Evolutionary conservation across 2,329 filamentous ascomycete species (phyloP).

Genomic region (Colletotrichum sp.): DNA sequence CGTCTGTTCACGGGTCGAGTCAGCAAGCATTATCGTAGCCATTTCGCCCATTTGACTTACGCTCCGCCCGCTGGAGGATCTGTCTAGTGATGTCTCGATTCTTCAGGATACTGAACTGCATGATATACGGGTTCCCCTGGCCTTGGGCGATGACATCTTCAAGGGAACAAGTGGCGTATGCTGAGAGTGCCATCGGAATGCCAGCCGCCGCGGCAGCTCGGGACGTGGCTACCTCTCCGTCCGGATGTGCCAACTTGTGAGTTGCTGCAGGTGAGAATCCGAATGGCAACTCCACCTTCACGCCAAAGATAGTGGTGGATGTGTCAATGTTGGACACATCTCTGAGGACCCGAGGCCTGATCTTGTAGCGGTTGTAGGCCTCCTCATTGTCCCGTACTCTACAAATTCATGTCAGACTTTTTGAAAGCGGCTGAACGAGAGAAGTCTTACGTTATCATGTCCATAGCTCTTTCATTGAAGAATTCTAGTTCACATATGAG

Average conservation of each 20-base stretch:
- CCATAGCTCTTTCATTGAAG: not conserved
- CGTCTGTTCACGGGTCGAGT: not conserved
- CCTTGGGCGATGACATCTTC: not conserved
- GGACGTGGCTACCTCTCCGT: not conserved
- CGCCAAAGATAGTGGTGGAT: not conserved
- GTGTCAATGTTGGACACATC: not conserved
- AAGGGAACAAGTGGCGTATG: not conserved
- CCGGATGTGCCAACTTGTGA: not conserved
- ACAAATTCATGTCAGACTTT: not conserved
- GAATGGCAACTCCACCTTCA: not conserved
- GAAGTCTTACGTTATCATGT: not conserved
- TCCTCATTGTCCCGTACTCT: not conserved
- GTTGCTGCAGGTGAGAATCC: not conserved
- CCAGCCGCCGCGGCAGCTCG: not conserved
- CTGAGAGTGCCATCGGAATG: not conserved
- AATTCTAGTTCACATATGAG: not conserved
- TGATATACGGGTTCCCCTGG: not conserved
- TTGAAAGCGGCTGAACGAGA: too few species aligned
- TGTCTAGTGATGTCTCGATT: not conserved
- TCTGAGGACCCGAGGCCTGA: not conserved
- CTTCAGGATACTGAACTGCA: not conserved
- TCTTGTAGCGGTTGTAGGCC: not conserved
- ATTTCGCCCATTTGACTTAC: not conserved
- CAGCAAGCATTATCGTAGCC: accelerated
- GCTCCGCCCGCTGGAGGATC: not conserved